Base-by-base conservation (phyloP, 441 rosid species). In the Populus tomentosa region DNA sequence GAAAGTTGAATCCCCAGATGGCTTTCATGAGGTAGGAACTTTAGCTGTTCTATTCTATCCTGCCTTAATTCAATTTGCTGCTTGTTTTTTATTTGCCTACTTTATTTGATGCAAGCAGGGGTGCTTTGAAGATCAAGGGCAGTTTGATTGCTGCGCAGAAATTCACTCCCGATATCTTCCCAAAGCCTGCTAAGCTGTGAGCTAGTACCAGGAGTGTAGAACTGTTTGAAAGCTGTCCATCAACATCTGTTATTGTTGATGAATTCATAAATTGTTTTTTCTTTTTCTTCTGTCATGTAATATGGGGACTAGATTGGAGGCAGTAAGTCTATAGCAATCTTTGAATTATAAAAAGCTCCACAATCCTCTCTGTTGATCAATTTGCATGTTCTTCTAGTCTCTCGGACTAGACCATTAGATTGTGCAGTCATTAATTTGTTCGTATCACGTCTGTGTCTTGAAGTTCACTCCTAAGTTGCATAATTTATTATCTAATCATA, bases 101-200 rank as follows among this genome's bases (percentile, higher is more conserved):
- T 32, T 74, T 26, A 33, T 76, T 72, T 61, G 82, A 70, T 81
- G 82, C 62, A 79, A 81, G 81, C 87, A 95, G 98, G 90, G 99
- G 99, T 30, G 89, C 90, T 2, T 86, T 95, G 95, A 95, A 95
- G 94, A 87, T 95, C 69, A 95, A 90, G 85, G 98, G 99, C 73
- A 95, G 98, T 77, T 85, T 95, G 80, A 90, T 90, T 76, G 97
- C 98, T 1, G 99, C 99, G 0, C 97, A 91, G 89, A 95, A 95
- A 75, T 92, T 95, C 81, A 91, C 98, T 16, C 99, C 97, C 0
- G 99, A 91, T 79, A 91, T 94, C 80, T 95, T 95, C 91, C 99
- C 99, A 2, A 95, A 94, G 88, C 97, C 92, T 20, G 80, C 99
- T 1, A 95, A 94, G 92, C 74, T 95, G 89, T 95, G 89, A 95